A percentile compares a stretch with the other conserved stretches of the same genome.
phyloP scores from a whole-genome alignment of 768 basidiomycete genomes.

The Termitomyces sp. region DNA sequence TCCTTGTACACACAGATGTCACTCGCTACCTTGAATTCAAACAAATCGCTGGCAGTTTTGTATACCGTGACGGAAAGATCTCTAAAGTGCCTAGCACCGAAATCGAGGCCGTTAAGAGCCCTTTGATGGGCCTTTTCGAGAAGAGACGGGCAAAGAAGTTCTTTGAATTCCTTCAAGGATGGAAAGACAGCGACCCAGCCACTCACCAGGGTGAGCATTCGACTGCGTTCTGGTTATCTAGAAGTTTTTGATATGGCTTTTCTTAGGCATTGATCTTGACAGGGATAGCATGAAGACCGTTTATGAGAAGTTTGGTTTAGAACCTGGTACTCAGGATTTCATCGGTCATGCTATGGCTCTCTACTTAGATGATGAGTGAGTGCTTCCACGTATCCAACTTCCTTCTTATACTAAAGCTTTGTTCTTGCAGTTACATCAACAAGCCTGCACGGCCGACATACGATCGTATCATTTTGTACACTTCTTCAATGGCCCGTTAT shows the following conservation, averaged over 20 bases:
- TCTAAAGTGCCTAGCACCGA: slow-evolving; percentile 98
- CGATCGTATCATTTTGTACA: slow-evolving; percentile 95
- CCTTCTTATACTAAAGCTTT: background rate
- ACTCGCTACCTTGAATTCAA: slow-evolving; percentile 99
- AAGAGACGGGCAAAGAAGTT: slow-evolving; percentile 98
- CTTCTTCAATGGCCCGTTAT: slow-evolving; percentile 97
- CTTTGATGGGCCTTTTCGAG: slow-evolving; percentile 99
- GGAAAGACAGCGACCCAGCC: slow-evolving; percentile 93
- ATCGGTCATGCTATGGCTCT: slow-evolving; percentile 99
- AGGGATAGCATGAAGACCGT: slow-evolving; percentile 90
- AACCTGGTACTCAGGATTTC: slow-evolving; percentile 97
- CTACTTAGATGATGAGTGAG: slow-evolving; percentile 96
- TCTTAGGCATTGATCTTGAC: slow-evolving; percentile 80
- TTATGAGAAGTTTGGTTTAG: slow-evolving; percentile 96
- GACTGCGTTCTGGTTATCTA: background rate
- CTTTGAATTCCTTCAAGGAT: slow-evolving; percentile 93
- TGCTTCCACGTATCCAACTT: slow-evolving; percentile 4
- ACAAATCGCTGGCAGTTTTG: slow-evolving; percentile 98
- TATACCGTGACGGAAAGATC: slow-evolving; percentile 94
- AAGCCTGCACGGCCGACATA: slow-evolving; percentile 89
- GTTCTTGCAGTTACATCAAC: slow-evolving; percentile 72
- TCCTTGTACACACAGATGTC: slow-evolving; percentile 98
- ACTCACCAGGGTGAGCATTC: slow-evolving; percentile 81
- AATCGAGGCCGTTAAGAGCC: slow-evolving; percentile 92
- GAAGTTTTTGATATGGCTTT: slow-evolving; percentile 1